Conservation (phyloP, 371 early-diverging fungal genomes). For the Rhizopus stolonifer region DNA sequence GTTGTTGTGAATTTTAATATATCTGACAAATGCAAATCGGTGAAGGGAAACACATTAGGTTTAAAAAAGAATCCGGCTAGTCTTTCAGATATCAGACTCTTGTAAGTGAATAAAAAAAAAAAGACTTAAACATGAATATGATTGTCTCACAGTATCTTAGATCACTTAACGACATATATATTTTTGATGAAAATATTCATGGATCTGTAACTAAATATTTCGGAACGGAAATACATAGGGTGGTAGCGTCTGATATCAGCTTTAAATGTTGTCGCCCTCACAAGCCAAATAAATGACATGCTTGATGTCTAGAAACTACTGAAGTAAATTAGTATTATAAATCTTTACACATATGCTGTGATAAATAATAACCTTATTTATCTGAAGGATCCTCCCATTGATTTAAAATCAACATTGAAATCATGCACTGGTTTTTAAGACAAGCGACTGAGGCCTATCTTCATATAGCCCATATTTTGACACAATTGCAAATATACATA, state of each 20-base stretch:
- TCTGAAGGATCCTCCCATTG: conserved; percentile 20
- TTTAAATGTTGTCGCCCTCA: conserved; percentile 18
- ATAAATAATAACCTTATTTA: conserved; percentile 17
- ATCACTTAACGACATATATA: conserved; percentile 18
- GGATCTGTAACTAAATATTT: conserved; percentile 18
- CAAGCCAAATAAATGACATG: conserved; percentile 15
- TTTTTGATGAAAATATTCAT: conserved; percentile 21
- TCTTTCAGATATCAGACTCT: conserved; percentile 19
- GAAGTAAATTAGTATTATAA: conserved; percentile 19
- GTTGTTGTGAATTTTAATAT: conserved; percentile 14
- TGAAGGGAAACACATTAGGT: conserved; percentile 14
- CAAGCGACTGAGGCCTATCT: conserved; percentile 18
- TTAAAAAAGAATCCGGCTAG: conserved; percentile 19
- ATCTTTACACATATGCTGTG: conserved; percentile 18
- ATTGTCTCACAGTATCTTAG: conserved; percentile 18
- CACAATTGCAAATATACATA: conserved; percentile 21
- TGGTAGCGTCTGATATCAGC: conserved; percentile 8
- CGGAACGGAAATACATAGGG: conserved; percentile 13
- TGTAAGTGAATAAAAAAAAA: conserved; percentile 22
- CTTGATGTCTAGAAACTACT: conserved; percentile 16
- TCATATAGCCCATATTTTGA: conserved; percentile 20
- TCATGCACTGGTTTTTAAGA: conserved; percentile 17
- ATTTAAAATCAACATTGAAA: conserved; percentile 19
- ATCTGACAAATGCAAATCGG: conserved; percentile 18
- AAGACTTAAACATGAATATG: conserved; percentile 14